These are phyloP conservation scores for Dorcoceras hygrometricum DNA, from an alignment of 257 asterid species.

Conservation along the genomic window DNA sequence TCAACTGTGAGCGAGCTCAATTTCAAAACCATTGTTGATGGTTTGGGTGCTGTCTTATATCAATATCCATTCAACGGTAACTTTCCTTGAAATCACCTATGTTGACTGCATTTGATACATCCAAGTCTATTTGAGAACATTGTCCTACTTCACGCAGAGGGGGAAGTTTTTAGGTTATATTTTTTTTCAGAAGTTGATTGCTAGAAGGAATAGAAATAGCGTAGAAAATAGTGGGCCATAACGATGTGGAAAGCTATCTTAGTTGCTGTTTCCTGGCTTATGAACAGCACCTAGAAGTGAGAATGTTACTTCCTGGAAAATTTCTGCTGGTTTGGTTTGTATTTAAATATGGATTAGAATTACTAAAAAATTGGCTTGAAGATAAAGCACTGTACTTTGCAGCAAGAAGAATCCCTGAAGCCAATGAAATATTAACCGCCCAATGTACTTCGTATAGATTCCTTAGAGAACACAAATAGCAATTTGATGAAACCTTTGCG, in stretches of 20 bases:
- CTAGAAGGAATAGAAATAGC: neutral
- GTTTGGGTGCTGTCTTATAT: slow-evolving; percentile 85
- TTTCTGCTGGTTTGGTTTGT: slow-evolving; percentile 5
- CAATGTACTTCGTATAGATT: neutral
- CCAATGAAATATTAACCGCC: slow-evolving; percentile 9
- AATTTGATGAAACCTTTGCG: slow-evolving; percentile 14
- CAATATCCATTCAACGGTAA: slow-evolving; percentile 89
- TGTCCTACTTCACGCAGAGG: neutral
- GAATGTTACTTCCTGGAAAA: neutral
- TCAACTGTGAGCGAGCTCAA: slow-evolving; percentile 95
- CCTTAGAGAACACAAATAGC: slow-evolving; percentile 14
- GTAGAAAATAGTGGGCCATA: slow-evolving; percentile 4
- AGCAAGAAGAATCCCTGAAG: slow-evolving; percentile 7
- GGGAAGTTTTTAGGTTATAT: slow-evolving; percentile 12
- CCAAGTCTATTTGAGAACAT: slow-evolving; percentile 16
- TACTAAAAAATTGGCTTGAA: slow-evolving; percentile 6
- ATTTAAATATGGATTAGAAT: slow-evolving; percentile 5
- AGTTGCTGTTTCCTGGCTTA: neutral
- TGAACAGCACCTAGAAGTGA: slow-evolving; percentile 5
- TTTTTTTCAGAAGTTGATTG: slow-evolving; percentile 5
- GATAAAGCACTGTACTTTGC: slow-evolving; percentile 7
- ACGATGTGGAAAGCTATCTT: slow-evolving; percentile 11
- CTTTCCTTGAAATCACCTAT: slow-evolving; percentile 21
- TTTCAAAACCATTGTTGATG: slow-evolving; percentile 93
- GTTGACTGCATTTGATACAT: slow-evolving; percentile 14